Evolutionary conservation across 2,329 filamentous ascomycete genomes (phyloP).

Genomic region (Apiospora sp.): DNA sequence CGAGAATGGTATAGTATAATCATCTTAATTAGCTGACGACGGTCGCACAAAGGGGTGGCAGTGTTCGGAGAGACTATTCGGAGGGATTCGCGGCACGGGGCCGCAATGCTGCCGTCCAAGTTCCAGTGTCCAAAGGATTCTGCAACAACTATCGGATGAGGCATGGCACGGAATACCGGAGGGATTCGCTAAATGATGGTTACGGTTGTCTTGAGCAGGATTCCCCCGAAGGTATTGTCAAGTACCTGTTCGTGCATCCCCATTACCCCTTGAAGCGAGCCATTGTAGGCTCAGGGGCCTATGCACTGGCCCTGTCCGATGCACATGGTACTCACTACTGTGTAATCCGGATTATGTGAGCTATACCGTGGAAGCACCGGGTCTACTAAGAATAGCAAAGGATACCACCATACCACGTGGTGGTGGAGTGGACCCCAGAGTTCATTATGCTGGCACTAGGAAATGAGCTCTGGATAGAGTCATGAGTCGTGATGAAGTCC

Average conservation of each 20-base stretch:
- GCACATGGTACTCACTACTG: background rate
- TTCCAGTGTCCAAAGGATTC: background rate
- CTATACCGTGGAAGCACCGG: background rate
- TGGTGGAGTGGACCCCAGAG: background rate
- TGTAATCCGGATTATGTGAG: background rate
- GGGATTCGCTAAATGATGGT: background rate
- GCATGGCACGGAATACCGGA: background rate
- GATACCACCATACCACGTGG: background rate
- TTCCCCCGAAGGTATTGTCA: background rate
- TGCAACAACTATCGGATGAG: background rate
- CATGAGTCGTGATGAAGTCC: background rate
- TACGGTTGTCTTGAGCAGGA: background rate
- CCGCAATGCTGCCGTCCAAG: background rate
- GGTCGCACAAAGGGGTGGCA: background rate
- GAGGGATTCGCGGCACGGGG: slow-evolving; percentile 8
- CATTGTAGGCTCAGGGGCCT: background rate
- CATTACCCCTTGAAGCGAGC: background rate
- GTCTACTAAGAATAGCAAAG: background rate
- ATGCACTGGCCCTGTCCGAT: background rate
- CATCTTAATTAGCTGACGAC: background rate
- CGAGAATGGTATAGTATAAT: slow-evolving; percentile 1
- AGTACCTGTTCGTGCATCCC: background rate
- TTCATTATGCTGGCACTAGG: background rate
- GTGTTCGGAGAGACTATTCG: slow-evolving; percentile 2
- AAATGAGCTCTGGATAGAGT: too few species aligned